Conservation (phyloP, 2,329 filamentous ascomycete species). For the Aspergillus vadensis region DNA sequence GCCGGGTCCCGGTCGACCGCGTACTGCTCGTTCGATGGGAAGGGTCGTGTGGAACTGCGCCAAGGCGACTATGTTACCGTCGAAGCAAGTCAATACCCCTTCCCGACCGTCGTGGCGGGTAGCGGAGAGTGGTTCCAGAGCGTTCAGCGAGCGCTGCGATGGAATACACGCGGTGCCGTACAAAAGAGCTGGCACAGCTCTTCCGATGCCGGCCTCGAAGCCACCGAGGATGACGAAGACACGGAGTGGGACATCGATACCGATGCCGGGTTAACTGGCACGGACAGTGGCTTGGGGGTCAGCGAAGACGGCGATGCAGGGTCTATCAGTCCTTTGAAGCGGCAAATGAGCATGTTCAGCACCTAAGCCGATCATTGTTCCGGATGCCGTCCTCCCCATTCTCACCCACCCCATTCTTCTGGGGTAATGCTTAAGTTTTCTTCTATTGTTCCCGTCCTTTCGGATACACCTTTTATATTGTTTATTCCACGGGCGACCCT, state of each 20-base stretch:
- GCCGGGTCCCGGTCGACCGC: constrained; percentile 84
- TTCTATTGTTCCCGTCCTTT: not conserved
- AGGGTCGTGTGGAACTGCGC: constrained; percentile 87
- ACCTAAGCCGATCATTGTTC: constrained; percentile 45
- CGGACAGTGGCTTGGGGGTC: constrained; percentile 52
- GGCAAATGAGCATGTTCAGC: constrained; percentile 73
- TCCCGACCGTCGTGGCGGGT: constrained; percentile 90
- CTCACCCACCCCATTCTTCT: not conserved
- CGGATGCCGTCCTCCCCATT: not conserved
- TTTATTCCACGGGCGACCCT: constrained; percentile 13
- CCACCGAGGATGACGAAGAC: constrained; percentile 54
- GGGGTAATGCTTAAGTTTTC: constrained; percentile 1
- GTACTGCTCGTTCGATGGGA: constrained; percentile 97
- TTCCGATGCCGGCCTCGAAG: constrained; percentile 35
- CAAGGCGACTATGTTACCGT: constrained; percentile 96
- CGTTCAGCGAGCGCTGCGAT: constrained; percentile 85
- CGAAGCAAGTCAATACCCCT: constrained; percentile 92
- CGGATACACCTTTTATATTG: not conserved
- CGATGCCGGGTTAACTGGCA: constrained; percentile 54
- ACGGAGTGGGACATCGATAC: constrained; percentile 94
- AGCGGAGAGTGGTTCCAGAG: constrained; percentile 96
- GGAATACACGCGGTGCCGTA: constrained; percentile 89
- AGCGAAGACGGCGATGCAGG: constrained; percentile 67
- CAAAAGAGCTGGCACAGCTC: constrained; percentile 78
- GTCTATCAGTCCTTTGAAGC: constrained; percentile 66